Percentiles rank a stretch among this genome's conserved stretches.
These are phyloP conservation scores for Flaveria trinervia DNA, from an alignment of 129 eudicot species.

Conservation along the genomic window DNA sequence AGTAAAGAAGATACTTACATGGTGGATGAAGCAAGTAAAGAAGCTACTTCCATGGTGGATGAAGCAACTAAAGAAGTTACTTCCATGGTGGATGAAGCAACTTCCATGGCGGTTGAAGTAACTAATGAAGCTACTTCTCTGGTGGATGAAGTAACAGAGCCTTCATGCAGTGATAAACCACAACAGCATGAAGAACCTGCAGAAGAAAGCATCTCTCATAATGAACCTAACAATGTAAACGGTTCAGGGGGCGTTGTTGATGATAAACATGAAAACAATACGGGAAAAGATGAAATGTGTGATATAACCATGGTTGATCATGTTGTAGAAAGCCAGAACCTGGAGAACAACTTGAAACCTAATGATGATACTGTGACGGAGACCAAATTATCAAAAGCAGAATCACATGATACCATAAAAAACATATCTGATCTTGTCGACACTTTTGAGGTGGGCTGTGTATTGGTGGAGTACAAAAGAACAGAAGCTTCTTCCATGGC, in stretches of 20 bases:
- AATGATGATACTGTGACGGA: conserved; percentile 24
- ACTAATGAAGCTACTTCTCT: conserved; percentile 20
- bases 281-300: conserved; percentile 37
- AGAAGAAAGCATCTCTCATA: conserved; percentile 15
- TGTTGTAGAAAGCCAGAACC: conserved; percentile 23
- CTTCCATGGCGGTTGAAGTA: conserved; percentile 23
- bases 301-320: conserved; percentile 33
- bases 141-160: conserved; percentile 10
- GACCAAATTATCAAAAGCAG: conserved; percentile 19
- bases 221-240: conserved; percentile 31
- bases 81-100: conserved; percentile 22
- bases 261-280: conserved; percentile 27
- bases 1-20: conserved; percentile 23
- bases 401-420: conserved; percentile 23
- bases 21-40: conserved; percentile 24
- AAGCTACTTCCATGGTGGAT: conserved; percentile 21
- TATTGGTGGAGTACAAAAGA: conserved; percentile 84
- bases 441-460: conserved; percentile 65
- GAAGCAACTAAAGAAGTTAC: conserved; percentile 12
- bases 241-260: conserved; percentile 27
- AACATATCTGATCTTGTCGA: conserved; percentile 17
- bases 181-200: conserved; percentile 31
- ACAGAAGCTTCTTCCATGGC: conserved; percentile 80
- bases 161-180: conserved; percentile 23
- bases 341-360: conserved; percentile 19